Base-by-base conservation (phyloP, 106 monocot species). In the Allium sativum region DNA sequence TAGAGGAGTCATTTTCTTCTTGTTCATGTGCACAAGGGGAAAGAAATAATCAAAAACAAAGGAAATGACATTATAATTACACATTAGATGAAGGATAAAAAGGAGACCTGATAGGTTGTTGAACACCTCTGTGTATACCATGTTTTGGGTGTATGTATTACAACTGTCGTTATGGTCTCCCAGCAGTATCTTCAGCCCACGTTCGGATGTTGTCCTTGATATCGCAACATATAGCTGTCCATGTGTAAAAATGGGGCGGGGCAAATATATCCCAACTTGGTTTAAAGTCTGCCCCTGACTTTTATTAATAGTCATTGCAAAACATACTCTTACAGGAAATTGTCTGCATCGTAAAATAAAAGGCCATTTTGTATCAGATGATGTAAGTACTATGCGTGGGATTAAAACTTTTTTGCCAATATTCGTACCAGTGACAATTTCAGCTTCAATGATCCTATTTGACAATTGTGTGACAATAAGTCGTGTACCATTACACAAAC, bases 261-360 rank as follows among this genome's bases (percentile, higher is more conserved):
- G 56, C 1, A 64, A 10, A 15, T 64, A 72, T 7, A 72, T 12
- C 0, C 72, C 65, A 15, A 72, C 40, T 10, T 14, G 46, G 1
- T 53, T 48, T 10, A 72, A 55, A 22, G 65, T 65, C 55, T 72
- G 65, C 4, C 72, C 46, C 20, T 72, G 65, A 18, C 65, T 72
- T 56, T 72, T 73, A 3, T 65, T 73, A 5, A 66, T 42, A 0
- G 55, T 65, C 72, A 65, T 72, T 1, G 21, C 55, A 65, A 53
- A 72, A 0, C 21, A 72, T 9, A 31, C 5, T 3, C 31, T 8
- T 0, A 66, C 18, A 0, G 48, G 56, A 40, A 73, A 73, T 21
- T 72, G 42, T 16, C 56, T 54, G 8, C 71, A 14, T 10, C 41
- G 20, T 9, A 72, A 44, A 4, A 7, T 63, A 17, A 72, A 72